phyloP scores from a whole-genome alignment of 495 filamentous ascomycete genomes.

The Neurospora sp. region DNA sequence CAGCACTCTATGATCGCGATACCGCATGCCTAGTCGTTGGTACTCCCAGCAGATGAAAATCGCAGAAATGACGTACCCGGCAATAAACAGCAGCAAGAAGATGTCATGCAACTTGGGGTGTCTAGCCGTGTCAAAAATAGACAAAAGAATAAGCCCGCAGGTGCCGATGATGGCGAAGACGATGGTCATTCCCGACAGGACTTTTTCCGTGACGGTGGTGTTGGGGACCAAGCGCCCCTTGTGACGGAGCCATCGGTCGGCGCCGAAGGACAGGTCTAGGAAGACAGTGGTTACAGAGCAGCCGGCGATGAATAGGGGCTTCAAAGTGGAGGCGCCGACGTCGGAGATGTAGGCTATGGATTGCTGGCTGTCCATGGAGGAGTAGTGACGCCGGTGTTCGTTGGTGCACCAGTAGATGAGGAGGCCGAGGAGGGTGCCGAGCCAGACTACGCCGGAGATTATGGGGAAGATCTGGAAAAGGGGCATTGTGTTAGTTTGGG shows the following conservation, averaged over 20 bases:
- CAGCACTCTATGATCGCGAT: constrained; percentile 62
- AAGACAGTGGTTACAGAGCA: constrained; percentile 70
- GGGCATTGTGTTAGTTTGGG: constrained; percentile 16
- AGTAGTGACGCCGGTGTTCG: constrained; percentile 47
- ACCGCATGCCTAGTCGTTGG: constrained; percentile 66
- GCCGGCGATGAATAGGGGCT: constrained; percentile 82
- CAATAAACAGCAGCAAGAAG: constrained; percentile 79
- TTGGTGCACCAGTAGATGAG: constrained; percentile 54
- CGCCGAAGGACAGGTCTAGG: constrained; percentile 69
- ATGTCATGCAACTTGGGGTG: constrained; percentile 60
- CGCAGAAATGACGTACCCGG: constrained; percentile 68
- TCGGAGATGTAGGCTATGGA: constrained; percentile 82
- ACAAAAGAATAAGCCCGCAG: constrained; percentile 66
- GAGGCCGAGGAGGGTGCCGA: constrained; percentile 48
- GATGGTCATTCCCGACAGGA: constrained; percentile 58
- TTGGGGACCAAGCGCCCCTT: constrained; percentile 62
- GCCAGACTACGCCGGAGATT: constrained; percentile 71
- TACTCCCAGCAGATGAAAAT: constrained; percentile 85
- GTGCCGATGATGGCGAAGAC: constrained; percentile 68
- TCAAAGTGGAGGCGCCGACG: constrained; percentile 55
- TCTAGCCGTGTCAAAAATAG: constrained; percentile 68
- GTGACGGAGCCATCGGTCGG: constrained; percentile 78
- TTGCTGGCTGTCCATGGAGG: constrained; percentile 54
- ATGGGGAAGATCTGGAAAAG: constrained; percentile 68
- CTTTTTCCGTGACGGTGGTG: constrained; percentile 55